A percentile compares a stretch with the other conserved stretches of the same genome.
phyloP scores from a whole-genome alignment of 2,329 filamentous ascomycete species.

The Aspergillus pseudonomiae region DNA sequence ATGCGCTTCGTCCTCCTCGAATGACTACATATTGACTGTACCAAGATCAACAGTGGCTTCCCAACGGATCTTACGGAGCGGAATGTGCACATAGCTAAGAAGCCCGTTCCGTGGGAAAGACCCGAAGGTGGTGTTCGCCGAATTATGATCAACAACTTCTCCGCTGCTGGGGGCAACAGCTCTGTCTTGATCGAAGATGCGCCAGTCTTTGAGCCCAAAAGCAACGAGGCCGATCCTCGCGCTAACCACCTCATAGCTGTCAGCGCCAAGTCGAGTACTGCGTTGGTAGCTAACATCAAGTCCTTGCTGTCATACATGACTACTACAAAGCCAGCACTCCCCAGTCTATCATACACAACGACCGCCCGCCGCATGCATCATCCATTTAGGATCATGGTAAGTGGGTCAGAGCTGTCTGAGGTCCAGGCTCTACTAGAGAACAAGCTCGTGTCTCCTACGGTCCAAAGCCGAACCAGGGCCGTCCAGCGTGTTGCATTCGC shows the following conservation, averaged over 20 bases:
- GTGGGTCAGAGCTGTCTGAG: constrained; percentile 22
- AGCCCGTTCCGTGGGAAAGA: constrained; percentile 45
- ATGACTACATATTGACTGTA: neutral
- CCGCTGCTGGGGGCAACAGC: constrained; percentile 72
- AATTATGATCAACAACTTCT: constrained; percentile 67
- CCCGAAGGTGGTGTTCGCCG: constrained; percentile 38
- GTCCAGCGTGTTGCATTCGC: constrained; percentile 23
- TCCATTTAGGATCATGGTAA: constrained; percentile 30
- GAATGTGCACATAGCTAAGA: constrained; percentile 50
- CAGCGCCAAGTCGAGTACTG: constrained; percentile 50
- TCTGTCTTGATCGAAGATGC: constrained; percentile 67
- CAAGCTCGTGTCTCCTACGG: neutral
- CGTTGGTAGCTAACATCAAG: constrained; percentile 59
- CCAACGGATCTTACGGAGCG: constrained; percentile 47
- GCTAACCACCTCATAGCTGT: constrained; percentile 62
- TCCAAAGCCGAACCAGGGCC: neutral
- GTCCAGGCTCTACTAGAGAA: neutral
- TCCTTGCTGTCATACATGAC: constrained; percentile 58
- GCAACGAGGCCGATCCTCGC: constrained; percentile 51
- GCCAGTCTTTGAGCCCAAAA: constrained; percentile 41
- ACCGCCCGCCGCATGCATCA: constrained; percentile 60
- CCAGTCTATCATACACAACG: constrained; percentile 66
- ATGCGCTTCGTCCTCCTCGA: too few species aligned
- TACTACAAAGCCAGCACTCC: constrained; percentile 45
- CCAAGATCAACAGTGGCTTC: constrained; percentile 50